Percentiles rank a stretch among this genome's conserved stretches.
Evolutionary conservation across 2,329 filamentous ascomycete species (phyloP).

Genomic region (Dactylonectria estremocensis): DNA sequence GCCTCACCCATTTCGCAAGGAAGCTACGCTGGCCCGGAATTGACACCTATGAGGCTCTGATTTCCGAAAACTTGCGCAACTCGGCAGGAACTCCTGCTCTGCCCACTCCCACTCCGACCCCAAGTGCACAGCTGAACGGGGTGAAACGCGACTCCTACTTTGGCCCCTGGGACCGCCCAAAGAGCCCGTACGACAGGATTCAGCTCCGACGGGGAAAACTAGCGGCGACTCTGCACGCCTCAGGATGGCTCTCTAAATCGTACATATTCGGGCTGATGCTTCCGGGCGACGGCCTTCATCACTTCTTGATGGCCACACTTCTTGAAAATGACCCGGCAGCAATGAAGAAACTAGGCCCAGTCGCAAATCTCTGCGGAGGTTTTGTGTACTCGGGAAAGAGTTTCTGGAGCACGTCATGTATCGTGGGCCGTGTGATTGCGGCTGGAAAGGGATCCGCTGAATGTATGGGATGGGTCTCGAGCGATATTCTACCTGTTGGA

Average conservation of each 20-base stretch:
- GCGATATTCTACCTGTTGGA: conserved; percentile 68
- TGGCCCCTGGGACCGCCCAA: conserved; percentile 56
- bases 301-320: conserved; percentile 77
- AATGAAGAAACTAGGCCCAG: conserved; percentile 70
- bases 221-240: conserved; percentile 70
- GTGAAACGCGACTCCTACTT: conserved; percentile 64
- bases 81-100: conserved; percentile 51
- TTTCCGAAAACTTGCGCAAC: conserved; percentile 64
- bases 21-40: conserved; percentile 75
- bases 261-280: conserved; percentile 77
- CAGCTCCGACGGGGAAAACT: conserved; percentile 67
- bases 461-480: conserved; percentile 79
- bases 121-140: conserved; percentile 50
- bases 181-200: conserved; percentile 49
- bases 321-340: conserved; percentile 76
- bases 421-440: conserved; percentile 76
- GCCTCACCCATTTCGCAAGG: conserved; percentile 75
- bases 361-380: conserved; percentile 75
- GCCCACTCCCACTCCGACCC: conserved; percentile 55
- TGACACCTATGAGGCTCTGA: conserved; percentile 64
- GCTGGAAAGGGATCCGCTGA: conserved; percentile 74
- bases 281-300: conserved; percentile 74
- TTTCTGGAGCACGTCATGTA: conserved; percentile 78
- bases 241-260: conserved; percentile 78
- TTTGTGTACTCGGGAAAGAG: conserved; percentile 76